Percentiles rank a stretch among this genome's conserved stretches.
Conservation (phyloP, 169 alveolate genomes). For the Theileria equi region DNA sequence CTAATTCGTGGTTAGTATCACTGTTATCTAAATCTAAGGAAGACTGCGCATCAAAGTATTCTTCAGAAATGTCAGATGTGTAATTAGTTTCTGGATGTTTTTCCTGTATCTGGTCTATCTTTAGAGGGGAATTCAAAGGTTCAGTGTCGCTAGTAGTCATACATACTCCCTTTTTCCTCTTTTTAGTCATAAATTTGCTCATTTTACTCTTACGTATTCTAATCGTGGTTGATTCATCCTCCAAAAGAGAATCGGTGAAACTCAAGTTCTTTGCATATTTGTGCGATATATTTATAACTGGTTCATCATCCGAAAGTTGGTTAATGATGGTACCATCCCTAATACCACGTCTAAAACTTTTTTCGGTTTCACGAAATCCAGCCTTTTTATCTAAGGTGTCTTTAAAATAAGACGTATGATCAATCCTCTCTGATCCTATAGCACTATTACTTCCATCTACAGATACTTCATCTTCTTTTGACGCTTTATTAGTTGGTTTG, state of each 20-base stretch:
- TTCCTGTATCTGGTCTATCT: too few species aligned
- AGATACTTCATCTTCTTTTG: neutral
- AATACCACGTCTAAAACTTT: constrained; percentile 40
- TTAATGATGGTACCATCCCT: constrained; percentile 17
- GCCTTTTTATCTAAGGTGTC: neutral
- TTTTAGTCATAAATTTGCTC: neutral
- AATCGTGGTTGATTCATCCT: constrained; percentile 12
- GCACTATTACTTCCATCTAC: neutral
- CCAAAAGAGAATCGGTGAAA: constrained; percentile 40
- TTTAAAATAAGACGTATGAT: neutral
- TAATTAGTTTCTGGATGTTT: too few species aligned
- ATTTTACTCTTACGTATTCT: constrained; percentile 7
- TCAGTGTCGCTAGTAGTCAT: neutral
- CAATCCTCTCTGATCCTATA: neutral
- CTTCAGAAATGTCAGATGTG: too few species aligned
- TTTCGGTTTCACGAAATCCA: neutral
- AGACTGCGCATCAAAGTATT: too few species aligned
- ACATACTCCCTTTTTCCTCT: constrained; percentile 1
- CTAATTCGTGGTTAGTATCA: neutral
- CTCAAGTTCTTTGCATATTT: constrained; percentile 21
- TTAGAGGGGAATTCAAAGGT: neutral
- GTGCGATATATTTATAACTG: neutral
- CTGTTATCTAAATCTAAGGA: neutral
- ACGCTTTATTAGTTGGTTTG: neutral
- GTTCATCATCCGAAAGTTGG: neutral